Evolutionary conservation across 2,329 filamentous ascomycete species (phyloP), one percentile per base, ranked within the genome.

Genomic region (Talaromyces sp.): DNA sequence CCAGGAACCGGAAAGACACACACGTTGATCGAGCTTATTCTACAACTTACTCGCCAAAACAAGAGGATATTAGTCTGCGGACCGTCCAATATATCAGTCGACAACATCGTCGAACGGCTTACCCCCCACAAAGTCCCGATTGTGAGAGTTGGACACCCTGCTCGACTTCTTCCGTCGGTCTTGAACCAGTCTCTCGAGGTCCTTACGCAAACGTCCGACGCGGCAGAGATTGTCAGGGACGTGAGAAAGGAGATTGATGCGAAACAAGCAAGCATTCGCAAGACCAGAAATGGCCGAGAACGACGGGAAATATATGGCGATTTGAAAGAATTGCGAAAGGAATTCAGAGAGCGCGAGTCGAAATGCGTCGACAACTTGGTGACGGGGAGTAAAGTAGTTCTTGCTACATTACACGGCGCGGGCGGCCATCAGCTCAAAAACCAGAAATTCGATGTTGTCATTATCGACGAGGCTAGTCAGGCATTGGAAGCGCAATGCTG

Each of bases 1-100:
- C 95, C 95, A 0, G 95, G 95, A 0, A 99, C 95, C 0, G 95
- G 95, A 55, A 99, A 99, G 75, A 99, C 95, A 0, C 93, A 98
- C 72, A 98, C 95, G 0, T 79, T 99, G 44, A 93, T 99, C 63
- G 95, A 99, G 75, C 82, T 99, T 13, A 96, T 99, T 63, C 81
- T 96, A n/a, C 95, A 99, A 71, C 80, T 98, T 67, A 81, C 96
- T 59, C 88, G 88, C 71, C 85, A 85, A 27, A 84, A 87, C 36
- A 83, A 88, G 59, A 86, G 92, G 1, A 81, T 98, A 11, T 82
- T 98, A 1, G 93, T 98, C n/a, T 98, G 95, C 70, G 95, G 93
- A 0, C 95, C 95, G 0, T 96, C 92, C 32, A 99, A 99, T 73
- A 93, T 99, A 68, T 95, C 92, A 0, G 95, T 99, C 1, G 95